Evolutionary conservation across 331 rosid species (phyloP).

Genomic region (Prunus yedoensis): DNA sequence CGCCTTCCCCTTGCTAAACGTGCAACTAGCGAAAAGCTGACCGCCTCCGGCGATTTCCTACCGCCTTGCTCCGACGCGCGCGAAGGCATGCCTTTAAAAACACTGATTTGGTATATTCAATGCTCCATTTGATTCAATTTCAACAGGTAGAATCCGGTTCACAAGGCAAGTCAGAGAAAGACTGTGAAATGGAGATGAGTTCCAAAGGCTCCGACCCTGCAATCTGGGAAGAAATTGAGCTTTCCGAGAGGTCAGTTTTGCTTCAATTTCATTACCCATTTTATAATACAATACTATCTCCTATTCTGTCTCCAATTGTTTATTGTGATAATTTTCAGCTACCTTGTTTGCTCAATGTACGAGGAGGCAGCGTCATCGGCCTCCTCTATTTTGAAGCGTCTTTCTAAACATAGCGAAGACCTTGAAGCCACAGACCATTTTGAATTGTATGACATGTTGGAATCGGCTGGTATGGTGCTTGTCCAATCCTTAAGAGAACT

Average conservation of each 20-base stretch:
- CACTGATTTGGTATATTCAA: not conserved
- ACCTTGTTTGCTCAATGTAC: constrained; percentile 72
- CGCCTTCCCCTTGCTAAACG: no score
- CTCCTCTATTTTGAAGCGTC: constrained; percentile 59
- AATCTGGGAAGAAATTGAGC: constrained; percentile 72
- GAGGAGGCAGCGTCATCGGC: constrained; percentile 65
- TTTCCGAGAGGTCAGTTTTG: constrained; percentile 59
- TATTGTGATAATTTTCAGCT: constrained; percentile 36
- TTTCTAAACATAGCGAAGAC: constrained; percentile 2
- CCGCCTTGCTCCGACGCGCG: no score
- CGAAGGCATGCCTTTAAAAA: no score
- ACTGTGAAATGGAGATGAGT: not conserved
- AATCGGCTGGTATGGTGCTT: constrained; percentile 74
- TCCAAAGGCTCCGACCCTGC: not conserved
- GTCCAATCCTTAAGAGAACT: constrained; percentile 68
- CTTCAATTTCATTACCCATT: not conserved
- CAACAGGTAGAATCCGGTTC: not conserved
- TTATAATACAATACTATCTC: not conserved
- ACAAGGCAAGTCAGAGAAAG: not conserved
- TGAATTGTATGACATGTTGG: constrained; percentile 53
- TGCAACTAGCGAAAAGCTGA: no score
- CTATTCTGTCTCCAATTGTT: not conserved
- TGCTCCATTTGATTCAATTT: not conserved
- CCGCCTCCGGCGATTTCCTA: no score
- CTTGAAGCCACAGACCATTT: constrained; percentile 18